Conservation (phyloP, 1,284 basidiomycete genomes). For the Termitomyces sp. region DNA sequence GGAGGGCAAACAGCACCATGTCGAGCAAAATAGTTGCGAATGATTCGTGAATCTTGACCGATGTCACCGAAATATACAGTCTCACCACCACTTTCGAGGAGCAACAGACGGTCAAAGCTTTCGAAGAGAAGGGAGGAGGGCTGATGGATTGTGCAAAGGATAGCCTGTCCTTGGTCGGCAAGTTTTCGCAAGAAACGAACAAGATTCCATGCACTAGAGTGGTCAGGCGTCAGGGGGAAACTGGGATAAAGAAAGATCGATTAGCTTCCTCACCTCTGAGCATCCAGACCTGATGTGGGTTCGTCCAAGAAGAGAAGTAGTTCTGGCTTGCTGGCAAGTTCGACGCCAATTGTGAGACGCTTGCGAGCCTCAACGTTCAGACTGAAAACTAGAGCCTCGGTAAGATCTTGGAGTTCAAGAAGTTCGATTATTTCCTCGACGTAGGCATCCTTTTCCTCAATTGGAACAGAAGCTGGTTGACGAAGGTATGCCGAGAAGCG, state of each 20-base stretch:
- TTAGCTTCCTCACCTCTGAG: conserved; percentile 39
- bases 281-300: conserved; percentile 69
- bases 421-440: conserved; percentile 74
- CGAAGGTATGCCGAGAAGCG: conserved; percentile 86
- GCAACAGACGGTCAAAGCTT: conserved; percentile 70
- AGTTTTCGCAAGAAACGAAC: conserved; percentile 82
- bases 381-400: conserved; percentile 59
- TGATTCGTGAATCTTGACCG: conserved; percentile 55
- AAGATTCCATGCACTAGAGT: conserved; percentile 70
- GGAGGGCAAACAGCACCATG: conserved; percentile 61
- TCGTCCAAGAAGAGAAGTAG: conserved; percentile 75
- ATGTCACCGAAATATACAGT: conserved; percentile 81
- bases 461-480: conserved; percentile 71
- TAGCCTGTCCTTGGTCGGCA: conserved; percentile 82
- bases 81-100: conserved; percentile 63
- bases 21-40: conserved; percentile 67
- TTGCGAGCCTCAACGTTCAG: conserved; percentile 79
- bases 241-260: background rate
- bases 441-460: conserved; percentile 79
- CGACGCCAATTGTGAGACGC: conserved; percentile 85
- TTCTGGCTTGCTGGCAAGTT: conserved; percentile 80
- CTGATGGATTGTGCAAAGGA: conserved; percentile 68
- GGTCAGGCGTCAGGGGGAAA: conserved; percentile 1
- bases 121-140: conserved; percentile 50
- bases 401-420: conserved; percentile 60